phyloP scores from a whole-genome alignment of 495 filamentous ascomycete genomes.

The Xylaria grammica region DNA sequence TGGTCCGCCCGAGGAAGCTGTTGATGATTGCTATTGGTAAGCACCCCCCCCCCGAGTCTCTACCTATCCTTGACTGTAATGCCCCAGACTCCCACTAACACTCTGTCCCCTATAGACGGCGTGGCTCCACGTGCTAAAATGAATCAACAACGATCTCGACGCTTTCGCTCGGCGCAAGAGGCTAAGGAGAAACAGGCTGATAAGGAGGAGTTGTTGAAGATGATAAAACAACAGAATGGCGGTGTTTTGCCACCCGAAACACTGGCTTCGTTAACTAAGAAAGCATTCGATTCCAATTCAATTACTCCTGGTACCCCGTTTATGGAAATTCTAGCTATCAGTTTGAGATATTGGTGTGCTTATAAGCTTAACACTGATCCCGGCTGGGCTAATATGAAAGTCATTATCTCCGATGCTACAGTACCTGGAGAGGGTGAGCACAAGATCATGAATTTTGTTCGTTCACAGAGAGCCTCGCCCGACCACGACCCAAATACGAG shows the following conservation, averaged over 20 bases:
- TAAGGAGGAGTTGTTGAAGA: conserved; percentile 80
- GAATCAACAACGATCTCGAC: conserved; percentile 93
- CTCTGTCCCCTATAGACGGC: conserved; percentile 65
- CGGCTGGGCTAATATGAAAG: conserved; percentile 94
- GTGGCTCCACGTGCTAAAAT: conserved; percentile 95
- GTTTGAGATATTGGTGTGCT: conserved; percentile 90
- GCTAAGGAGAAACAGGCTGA: conserved; percentile 93
- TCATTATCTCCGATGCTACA: conserved; percentile 97
- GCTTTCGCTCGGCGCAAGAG: conserved; percentile 92
- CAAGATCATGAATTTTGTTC: conserved; percentile 98
- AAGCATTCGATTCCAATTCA: conserved; percentile 96
- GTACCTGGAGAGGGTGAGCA: conserved; percentile 98
- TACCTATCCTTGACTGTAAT: background rate
- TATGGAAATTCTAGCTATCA: conserved; percentile 94
- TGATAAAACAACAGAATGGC: conserved; percentile 75
- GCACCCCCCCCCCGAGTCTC: conserved; percentile 38
- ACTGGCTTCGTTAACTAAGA: conserved; percentile 72
- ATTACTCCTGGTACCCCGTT: conserved; percentile 99
- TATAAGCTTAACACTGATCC: conserved; percentile 98
- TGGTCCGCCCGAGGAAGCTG: conserved; percentile 93
- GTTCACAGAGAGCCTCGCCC: conserved; percentile 87
- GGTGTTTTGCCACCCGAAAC: conserved; percentile 64
- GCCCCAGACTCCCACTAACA: conserved; percentile 39
- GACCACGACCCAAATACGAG: conserved; percentile 95
- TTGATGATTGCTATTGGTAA: conserved; percentile 97